Conservation (phyloP, 2,329 filamentous ascomycete species). For the Nothomitra cinnamomea region DNA sequence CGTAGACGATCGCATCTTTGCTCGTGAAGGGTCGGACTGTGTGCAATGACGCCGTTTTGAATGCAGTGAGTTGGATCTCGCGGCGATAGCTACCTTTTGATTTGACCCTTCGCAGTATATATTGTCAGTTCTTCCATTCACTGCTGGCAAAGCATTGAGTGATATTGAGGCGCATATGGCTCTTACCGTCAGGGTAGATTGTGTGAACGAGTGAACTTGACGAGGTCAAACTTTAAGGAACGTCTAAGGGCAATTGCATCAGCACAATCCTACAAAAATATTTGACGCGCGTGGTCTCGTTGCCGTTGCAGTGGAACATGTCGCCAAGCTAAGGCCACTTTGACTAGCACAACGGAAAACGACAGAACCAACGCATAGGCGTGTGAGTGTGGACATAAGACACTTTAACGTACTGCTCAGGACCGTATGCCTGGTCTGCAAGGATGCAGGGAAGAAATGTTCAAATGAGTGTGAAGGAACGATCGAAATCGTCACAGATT, state of each 20-base stretch:
- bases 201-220: slow-evolving; percentile 5
- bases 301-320: neutral
- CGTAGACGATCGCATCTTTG: slow-evolving; percentile 2
- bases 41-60: neutral
- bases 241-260: neutral
- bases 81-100: neutral
- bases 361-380: neutral
- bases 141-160: neutral
- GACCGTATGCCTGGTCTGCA: neutral
- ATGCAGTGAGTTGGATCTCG: neutral
- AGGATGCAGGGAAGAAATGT: neutral
- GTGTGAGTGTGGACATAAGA: neutral
- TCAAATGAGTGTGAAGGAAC: slow-evolving; percentile 3
- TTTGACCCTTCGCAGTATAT: neutral
- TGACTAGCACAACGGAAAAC: neutral
- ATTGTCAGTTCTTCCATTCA: neutral
- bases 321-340: neutral
- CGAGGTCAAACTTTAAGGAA: slow-evolving; percentile 1
- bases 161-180: neutral
- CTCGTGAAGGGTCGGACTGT: neutral
- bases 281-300: neutral
- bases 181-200: slow-evolving; percentile 5
- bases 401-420: neutral
- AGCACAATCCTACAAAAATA: neutral
- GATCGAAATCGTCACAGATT: slow-evolving; percentile 1